Evolutionary conservation across 345 rosid genomes (phyloP).

Genomic region (Litchi chinensis): DNA sequence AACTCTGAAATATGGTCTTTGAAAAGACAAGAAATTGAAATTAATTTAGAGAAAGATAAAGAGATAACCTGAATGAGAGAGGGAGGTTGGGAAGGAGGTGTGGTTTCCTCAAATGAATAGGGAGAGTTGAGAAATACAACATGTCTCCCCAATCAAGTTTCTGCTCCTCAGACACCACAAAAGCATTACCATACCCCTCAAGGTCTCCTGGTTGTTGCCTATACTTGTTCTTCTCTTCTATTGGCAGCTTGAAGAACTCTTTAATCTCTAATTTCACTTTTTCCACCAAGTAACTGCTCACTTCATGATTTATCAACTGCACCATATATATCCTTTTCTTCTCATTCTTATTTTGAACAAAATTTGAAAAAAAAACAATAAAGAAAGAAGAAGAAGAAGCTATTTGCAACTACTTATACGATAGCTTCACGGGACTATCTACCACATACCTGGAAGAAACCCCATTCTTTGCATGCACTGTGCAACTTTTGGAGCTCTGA

Average conservation of each 20-base stretch:
- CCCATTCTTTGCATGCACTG: conserved; percentile 27
- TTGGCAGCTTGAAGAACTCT: conserved; percentile 21
- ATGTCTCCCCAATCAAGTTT: not conserved
- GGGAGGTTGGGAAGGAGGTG: conserved; percentile 21
- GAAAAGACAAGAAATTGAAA: no score
- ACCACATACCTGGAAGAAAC: conserved; percentile 27
- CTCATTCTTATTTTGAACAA: no score
- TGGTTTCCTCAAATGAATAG: not conserved
- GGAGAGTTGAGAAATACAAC: not conserved
- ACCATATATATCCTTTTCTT: not conserved
- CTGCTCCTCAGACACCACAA: not conserved
- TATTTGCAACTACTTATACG: no score
- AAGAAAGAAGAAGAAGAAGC: no score
- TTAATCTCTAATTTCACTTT: conserved; percentile 8
- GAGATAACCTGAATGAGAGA: conserved; percentile 1
- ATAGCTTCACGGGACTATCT: no score
- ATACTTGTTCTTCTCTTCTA: conserved; percentile 11
- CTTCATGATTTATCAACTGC: conserved; percentile 31
- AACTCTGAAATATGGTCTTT: no score
- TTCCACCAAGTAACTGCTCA: conserved; percentile 3
- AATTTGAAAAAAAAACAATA: no score
- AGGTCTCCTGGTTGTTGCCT: conserved; percentile 8
- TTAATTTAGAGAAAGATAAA: not conserved
- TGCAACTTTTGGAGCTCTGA: conserved; percentile 22
- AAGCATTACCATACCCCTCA: not conserved